Evolutionary conservation across 2,329 filamentous ascomycete genomes (phyloP).

Genomic region (Rutstroemia sp.): DNA sequence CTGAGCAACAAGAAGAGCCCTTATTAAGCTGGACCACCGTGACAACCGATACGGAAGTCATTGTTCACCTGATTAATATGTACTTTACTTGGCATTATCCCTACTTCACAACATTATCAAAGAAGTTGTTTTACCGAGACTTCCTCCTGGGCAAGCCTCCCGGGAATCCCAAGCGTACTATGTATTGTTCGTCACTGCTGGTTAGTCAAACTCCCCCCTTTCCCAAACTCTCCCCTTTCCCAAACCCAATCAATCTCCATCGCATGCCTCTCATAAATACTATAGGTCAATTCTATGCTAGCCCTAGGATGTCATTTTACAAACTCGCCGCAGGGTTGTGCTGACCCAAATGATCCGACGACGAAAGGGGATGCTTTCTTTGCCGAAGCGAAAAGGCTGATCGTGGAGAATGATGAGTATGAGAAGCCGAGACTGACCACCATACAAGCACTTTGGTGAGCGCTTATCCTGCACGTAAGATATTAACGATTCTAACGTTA

Average conservation of each 20-base stretch:
- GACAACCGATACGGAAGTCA: constrained; percentile 68
- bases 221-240: too few species aligned
- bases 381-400: constrained; percentile 80
- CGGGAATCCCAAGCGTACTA: constrained; percentile 44
- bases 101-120: constrained; percentile 88
- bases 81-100: constrained; percentile 98
- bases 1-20: constrained; percentile 50
- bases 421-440: constrained; percentile 83
- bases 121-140: constrained; percentile 77
- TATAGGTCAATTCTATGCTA: constrained; percentile 90
- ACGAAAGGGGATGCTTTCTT: constrained; percentile 97
- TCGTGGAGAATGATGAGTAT: constrained; percentile 88
- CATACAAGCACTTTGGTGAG: constrained; percentile 73
- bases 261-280: constrained; percentile 61
- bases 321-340: constrained; percentile 63
- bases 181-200: constrained; percentile 81
- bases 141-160: constrained; percentile 64
- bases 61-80: constrained; percentile 88
- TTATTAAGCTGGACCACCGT: constrained; percentile 83
- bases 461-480: constrained; percentile 33
- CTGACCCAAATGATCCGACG: constrained; percentile 63
- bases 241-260: background rate
- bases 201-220: constrained; percentile 28
- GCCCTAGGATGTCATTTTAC: constrained; percentile 93
- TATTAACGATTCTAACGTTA: background rate